Evolutionary conservation across 352 stramenopile genomes (phyloP).

Genomic region (Aphanomyces cochlioides): DNA sequence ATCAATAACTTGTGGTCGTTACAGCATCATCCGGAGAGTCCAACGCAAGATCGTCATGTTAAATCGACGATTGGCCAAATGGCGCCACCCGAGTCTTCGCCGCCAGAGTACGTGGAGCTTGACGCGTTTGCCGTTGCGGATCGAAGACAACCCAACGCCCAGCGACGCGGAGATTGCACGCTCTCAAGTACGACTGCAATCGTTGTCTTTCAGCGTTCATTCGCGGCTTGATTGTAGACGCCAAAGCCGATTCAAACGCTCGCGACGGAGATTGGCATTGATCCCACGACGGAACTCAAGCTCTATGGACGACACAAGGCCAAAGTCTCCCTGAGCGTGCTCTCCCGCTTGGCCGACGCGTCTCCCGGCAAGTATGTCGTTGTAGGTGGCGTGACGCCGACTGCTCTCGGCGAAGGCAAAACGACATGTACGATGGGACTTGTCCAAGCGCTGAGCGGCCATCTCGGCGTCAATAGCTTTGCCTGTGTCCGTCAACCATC

Average conservation of each 20-base stretch:
- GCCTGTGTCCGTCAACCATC: conserved; percentile 96
- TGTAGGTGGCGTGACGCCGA: conserved; percentile 97
- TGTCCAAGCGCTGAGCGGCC: conserved; percentile 91
- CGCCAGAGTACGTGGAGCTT: background rate
- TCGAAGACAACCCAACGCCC: background rate
- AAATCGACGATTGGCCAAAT: no score
- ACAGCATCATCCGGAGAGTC: no score
- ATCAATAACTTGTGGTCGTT: no score
- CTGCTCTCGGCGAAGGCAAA: conserved; percentile 97
- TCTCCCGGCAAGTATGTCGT: conserved; percentile 97
- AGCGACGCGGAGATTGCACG: conserved; percentile 13
- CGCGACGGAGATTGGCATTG: conserved; percentile 39
- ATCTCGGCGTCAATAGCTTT: conserved; percentile 92
- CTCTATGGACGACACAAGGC: conserved; percentile 88
- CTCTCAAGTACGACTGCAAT: background rate
- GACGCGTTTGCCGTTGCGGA: background rate
- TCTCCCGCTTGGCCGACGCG: conserved; percentile 80
- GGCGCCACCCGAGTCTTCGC: no score
- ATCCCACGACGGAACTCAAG: conserved; percentile 64
- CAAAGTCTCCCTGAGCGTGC: conserved; percentile 90
- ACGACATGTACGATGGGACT: conserved; percentile 95
- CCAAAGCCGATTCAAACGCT: conserved; percentile 46
- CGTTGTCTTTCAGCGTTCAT: background rate
- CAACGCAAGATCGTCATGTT: no score
- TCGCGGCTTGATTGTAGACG: background rate